phyloP scores from a whole-genome alignment of 2,329 filamentous ascomycete genomes.

The Pestalotiopsis sp. region DNA sequence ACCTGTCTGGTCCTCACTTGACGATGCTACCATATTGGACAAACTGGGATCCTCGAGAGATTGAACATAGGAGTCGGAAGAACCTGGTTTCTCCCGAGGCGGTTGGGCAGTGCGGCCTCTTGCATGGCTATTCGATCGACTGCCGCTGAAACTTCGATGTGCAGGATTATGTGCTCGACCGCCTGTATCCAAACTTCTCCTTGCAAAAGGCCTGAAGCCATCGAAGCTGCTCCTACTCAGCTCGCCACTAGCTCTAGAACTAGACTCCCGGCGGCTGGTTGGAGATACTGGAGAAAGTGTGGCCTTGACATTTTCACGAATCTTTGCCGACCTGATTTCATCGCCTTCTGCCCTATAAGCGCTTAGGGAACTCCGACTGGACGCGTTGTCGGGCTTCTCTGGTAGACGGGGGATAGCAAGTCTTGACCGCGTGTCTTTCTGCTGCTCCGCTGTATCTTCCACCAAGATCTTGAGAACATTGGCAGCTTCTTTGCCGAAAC shows the following conservation, averaged over 20 bases:
- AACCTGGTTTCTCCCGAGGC: conserved; percentile 57
- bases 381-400: conserved; percentile 9
- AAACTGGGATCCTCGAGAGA: conserved; percentile 72
- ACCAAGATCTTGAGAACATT: conserved; percentile 73
- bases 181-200: conserved; percentile 55
- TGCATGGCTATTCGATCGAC: conserved; percentile 51
- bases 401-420: conserved; percentile 11
- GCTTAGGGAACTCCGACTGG: conserved; percentile 18
- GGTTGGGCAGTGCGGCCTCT: conserved; percentile 44
- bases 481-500: conserved; percentile 79
- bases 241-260: conserved; percentile 58
- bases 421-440: conserved; percentile 31
- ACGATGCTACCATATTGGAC: conserved; percentile 69
- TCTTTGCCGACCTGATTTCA: conserved; percentile 36
- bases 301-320: conserved; percentile 60
- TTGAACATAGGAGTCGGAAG: conserved; percentile 74
- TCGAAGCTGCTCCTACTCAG: conserved; percentile 55
- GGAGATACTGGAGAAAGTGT: conserved; percentile 58
- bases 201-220: conserved; percentile 43
- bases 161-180: conserved; percentile 42
- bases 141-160: conserved; percentile 64
- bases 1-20: conserved; percentile 77
- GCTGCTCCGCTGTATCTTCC: conserved; percentile 57
- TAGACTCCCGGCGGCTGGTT: conserved; percentile 40
- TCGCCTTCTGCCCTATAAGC: conserved; percentile 3